Evolutionary conservation across 106 monocot genomes (phyloP), one percentile per base, ranked within the genome.

Genomic region (Ottelia alismoides): DNA sequence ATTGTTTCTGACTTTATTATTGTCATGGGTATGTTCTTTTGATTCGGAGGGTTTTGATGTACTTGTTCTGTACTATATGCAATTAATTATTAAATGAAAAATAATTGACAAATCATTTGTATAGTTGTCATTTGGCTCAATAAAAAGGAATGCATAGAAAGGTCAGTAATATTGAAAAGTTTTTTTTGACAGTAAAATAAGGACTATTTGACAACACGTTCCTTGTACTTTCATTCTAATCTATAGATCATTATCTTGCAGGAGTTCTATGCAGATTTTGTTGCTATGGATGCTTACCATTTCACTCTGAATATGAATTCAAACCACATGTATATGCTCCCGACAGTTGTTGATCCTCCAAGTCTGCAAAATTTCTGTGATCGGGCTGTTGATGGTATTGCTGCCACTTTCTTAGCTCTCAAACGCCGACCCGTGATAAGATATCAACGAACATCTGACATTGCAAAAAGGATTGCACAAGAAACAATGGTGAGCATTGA

Each of bases 251-350:
- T 47, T 64, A 65, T 25, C 29, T 57, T 72, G 75, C 96, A 98
- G 85, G 98, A 98, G 61, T 98, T 85, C 58, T 98, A 80, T 77
- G 90, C 90, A 52, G 98, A 98, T 62, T 98, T 98, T 82, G 71
- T 73, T 83, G 98, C 98, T 23, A 78, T 89, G 55, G 98, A 98
- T 65, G 82, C 85, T 65, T 73, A 77, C 49, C 90, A 98, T 70
- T 98, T 98, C 70, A 77, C 90, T 31, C 55, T 98, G 53, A 98
- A 98, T 66, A 65, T 90, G 66, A 55, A 53, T 21, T 73, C 60
- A 30, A 98, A 90, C 70, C 85, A 98, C 57, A 72, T 98, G 28
- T 98, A 86, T 77, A 90, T 98, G 98, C 79, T 98, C 27, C 90
- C 98, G 45, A 64, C 90, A 11, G 90, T 90, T 47, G 59, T 76